A percentile compares a stretch with the other conserved stretches of the same genome.
These are phyloP conservation scores for Trichosporon inkin DNA, from an alignment of 1,284 basidiomycete species.

Conservation along the genomic window DNA sequence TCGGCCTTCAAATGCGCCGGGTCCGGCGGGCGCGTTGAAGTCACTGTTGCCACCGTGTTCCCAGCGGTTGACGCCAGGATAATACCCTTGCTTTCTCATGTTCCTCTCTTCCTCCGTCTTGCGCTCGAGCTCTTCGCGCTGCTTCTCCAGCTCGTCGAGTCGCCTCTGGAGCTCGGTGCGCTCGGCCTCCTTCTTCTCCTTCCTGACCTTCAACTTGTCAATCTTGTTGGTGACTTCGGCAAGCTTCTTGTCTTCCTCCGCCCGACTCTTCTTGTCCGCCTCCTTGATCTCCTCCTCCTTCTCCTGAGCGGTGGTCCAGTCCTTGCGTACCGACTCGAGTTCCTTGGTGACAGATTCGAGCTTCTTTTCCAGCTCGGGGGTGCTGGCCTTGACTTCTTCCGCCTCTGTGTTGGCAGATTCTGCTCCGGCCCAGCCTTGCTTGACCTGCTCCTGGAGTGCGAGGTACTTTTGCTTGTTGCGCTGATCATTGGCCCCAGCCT, in stretches of 20 bases:
- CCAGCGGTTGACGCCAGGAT: constrained; percentile 12
- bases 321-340: constrained; percentile 31
- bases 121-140: constrained; percentile 39
- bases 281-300: constrained; percentile 42
- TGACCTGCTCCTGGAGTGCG: constrained; percentile 50
- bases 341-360: constrained; percentile 30
- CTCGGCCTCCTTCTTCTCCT: constrained; percentile 50
- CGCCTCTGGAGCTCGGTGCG: constrained; percentile 39
- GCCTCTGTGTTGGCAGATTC: constrained; percentile 43
- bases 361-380: constrained; percentile 34
- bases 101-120: constrained; percentile 36
- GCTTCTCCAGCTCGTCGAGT: constrained; percentile 42
- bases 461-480: constrained; percentile 49
- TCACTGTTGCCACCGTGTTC: not conserved
- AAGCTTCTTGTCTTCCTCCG: constrained; percentile 46
- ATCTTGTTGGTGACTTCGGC: constrained; percentile 59
- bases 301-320: constrained; percentile 35
- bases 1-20: not conserved
- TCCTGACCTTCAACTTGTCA: constrained; percentile 64
- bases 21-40: constrained; percentile 9
- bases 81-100: constrained; percentile 23
- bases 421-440: constrained; percentile 48
- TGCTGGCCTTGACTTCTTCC: constrained; percentile 31
- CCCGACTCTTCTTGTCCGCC: constrained; percentile 34
- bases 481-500: constrained; percentile 46